Percentiles rank a stretch among this genome's conserved stretches.
These are phyloP conservation scores for Coemansia sp. DNA, from an alignment of 192 early-diverging fungal genomes.

Conservation along the genomic window DNA sequence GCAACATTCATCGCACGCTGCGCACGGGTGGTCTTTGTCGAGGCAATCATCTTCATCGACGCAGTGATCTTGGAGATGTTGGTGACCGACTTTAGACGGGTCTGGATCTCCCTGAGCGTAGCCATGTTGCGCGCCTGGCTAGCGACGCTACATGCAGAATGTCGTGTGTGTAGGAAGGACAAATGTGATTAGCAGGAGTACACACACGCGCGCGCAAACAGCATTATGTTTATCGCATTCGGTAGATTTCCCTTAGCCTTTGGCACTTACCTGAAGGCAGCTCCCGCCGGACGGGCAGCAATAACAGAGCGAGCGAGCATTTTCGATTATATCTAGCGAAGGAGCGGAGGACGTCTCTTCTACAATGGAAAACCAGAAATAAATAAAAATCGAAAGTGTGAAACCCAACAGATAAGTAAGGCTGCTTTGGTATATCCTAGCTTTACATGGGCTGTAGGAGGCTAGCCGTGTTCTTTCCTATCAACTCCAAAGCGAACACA, in stretches of 20 bases:
- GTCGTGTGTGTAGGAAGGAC: neutral
- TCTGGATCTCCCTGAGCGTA: conserved; percentile 91
- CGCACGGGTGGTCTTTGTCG: conserved; percentile 89
- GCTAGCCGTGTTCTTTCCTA: no score
- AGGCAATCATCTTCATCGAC: conserved; percentile 99
- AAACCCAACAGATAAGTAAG: neutral
- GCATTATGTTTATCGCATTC: neutral
- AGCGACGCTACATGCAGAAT: conserved; percentile 48
- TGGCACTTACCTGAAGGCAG: conserved; percentile 35
- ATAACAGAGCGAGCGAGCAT: conserved; percentile 53
- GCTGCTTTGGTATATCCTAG: neutral
- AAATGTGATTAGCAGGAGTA: neutral
- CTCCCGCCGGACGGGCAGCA: conserved; percentile 38
- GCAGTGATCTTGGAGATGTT: conserved; percentile 99
- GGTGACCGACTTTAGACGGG: conserved; percentile 91
- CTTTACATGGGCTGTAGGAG: no score
- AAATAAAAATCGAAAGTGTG: neutral
- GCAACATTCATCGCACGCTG: conserved; percentile 88
- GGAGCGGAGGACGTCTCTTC: neutral
- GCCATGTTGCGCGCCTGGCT: conserved; percentile 89
- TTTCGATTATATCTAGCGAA: conserved; percentile 12
- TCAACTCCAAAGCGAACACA: no score
- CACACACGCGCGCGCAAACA: no score
- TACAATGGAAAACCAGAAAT: neutral
- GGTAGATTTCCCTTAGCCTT: neutral